Evolutionary conservation across 371 early-diverging fungal species (phyloP).

Genomic region (Umbelopsis sp.): DNA sequence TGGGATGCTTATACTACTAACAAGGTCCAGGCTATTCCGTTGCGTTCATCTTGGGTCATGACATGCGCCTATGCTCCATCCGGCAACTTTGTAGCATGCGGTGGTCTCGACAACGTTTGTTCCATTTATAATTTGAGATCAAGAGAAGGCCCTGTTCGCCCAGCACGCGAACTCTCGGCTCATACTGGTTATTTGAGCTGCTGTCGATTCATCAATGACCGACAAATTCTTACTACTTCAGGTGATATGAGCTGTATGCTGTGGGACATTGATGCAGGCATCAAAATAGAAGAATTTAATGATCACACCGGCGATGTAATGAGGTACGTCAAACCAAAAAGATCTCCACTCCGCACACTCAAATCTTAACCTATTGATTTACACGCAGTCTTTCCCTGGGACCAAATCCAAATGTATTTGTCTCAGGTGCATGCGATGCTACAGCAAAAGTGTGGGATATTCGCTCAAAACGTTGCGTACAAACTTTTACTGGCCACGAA

Average conservation of each 20-base stretch:
- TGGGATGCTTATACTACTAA: conserved; percentile 98
- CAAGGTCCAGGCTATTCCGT: conserved; percentile 96
- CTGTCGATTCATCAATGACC: conserved; percentile 93
- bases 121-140: conserved; percentile 94
- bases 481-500: conserved; percentile 96
- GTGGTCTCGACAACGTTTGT: conserved; percentile 97
- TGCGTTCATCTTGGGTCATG: conserved; percentile 98
- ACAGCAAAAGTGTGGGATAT: conserved; percentile 99
- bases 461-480: conserved; percentile 91
- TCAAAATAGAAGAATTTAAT: conserved; percentile 90
- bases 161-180: conserved; percentile 91
- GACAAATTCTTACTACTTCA: conserved; percentile 90
- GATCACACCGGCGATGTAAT: conserved; percentile 98
- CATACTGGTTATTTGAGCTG: conserved; percentile 98
- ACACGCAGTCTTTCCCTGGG: conserved; percentile 67
- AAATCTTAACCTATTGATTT: neutral
- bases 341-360: neutral
- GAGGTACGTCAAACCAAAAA: conserved; percentile 57
- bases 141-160: conserved; percentile 92
- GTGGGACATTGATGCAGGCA: conserved; percentile 97
- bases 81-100: conserved; percentile 95
- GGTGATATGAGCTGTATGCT: conserved; percentile 98
- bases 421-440: conserved; percentile 96
- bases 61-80: conserved; percentile 97
- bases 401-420: conserved; percentile 93